Conservation (phyloP, 306 rosid species). For the Prosopis cineraria region DNA sequence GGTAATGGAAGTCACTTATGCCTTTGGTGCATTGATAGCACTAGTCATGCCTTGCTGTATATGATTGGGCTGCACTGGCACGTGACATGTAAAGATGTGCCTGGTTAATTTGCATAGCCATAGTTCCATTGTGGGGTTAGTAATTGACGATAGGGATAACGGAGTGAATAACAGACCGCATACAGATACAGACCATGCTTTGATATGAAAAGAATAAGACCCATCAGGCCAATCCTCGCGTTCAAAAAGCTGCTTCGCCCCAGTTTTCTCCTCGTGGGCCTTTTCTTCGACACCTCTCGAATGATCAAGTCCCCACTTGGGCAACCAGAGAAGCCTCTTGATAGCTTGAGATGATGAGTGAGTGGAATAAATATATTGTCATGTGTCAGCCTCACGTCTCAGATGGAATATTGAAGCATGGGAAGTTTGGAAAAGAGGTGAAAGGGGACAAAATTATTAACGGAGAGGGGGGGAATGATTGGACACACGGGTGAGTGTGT, state of each 20-base stretch:
- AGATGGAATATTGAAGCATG: conserved; percentile 14
- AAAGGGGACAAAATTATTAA: conserved; percentile 39
- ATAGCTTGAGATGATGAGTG: background rate
- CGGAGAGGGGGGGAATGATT: conserved; percentile 38
- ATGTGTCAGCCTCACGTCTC: background rate
- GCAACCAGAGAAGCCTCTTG: background rate
- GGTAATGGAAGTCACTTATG: background rate
- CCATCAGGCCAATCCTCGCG: background rate
- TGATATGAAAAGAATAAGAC: background rate
- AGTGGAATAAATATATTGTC: background rate
- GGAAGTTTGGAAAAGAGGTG: conserved; percentile 18
- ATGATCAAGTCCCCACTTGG: background rate
- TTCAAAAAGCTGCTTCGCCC: background rate
- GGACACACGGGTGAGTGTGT: conserved; percentile 50
- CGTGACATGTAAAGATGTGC: background rate
- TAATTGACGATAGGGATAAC: background rate
- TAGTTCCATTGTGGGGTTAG: background rate
- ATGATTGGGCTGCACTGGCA: background rate
- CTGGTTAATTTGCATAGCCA: background rate
- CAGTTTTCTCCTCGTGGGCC: background rate
- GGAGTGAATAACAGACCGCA: background rate
- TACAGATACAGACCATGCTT: background rate
- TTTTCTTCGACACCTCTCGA: background rate
- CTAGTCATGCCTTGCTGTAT: background rate
- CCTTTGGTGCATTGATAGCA: background rate